Evolutionary conservation across 805 yeast genomes (phyloP), one percentile per base, ranked within the genome.

Genomic region (Wickerhamiella siamensis): DNA sequence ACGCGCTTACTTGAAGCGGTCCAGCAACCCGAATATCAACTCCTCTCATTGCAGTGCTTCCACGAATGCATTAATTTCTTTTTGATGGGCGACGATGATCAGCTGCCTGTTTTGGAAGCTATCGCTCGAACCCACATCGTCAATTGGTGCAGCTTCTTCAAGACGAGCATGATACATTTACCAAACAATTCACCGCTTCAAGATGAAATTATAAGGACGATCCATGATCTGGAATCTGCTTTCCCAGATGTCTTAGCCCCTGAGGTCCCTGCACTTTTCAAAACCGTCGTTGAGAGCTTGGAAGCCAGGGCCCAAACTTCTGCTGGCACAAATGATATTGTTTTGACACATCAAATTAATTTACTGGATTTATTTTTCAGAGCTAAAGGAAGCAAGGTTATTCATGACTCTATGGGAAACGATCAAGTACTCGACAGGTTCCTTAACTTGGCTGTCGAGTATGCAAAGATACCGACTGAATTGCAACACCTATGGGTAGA

Each of bases 401-500:
- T 41, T 26, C 21, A 14, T 31, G 16, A 19, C 32, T 4, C 18
- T 14, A 36, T 41, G n/a, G 17, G 20, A 9, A 34, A 36, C 33
- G 39, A 38, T 24, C 44, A 36, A 10, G 33, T 39, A 8, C 21
- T 53, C 14, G 35, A 36, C 2, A 22, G 34, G 19, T 42, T 51
- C 19, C 38, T 48, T 1, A 34, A 37, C 5, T 26, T 52, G n/a
- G 49, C 75, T 4, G 48, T 66, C 1, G 48, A 50, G 3, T 56
- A 71, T 6, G 57, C 75, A 4, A 52, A 58, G 9, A 51, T 77
- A 10, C 67, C 79, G 2, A 44, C 51, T 1, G 68, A 64, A 4
- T 58, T 63, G 0, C 65, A 29, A 3, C 69, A 67, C 4, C 48
- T 47, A n/a, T 82, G 78, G 67, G 56, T 59, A 3, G 64, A 62